Percentiles rank a stretch among this genome's conserved stretches.
Evolutionary conservation across 1,139 yeast genomes (phyloP).

Genomic region (Pichia norvegensis): DNA sequence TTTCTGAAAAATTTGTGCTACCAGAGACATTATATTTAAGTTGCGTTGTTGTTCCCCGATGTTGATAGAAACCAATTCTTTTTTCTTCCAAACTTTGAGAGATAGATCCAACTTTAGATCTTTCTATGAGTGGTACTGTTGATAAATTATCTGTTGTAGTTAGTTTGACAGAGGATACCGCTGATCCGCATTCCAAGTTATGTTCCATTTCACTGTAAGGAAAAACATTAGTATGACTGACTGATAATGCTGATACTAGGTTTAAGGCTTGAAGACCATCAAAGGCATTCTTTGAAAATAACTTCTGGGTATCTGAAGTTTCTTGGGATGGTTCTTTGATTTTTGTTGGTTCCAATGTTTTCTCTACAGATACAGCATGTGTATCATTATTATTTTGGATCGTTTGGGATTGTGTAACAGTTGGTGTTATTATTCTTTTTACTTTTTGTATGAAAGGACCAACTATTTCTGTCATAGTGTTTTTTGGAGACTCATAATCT

Average conservation of each 20-base stretch:
- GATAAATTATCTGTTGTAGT: background rate
- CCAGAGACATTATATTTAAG: background rate
- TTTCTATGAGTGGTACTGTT: background rate
- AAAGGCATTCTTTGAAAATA: background rate
- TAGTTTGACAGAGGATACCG: background rate
- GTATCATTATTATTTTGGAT: background rate
- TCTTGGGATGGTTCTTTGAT: background rate
- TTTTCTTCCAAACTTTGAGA: slow-evolving; percentile 1
- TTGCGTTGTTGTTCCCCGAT: background rate
- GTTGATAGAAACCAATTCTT: slow-evolving; percentile 5
- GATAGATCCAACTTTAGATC: background rate
- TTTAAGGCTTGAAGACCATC: slow-evolving; percentile 1
- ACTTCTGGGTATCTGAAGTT: background rate
- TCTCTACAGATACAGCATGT: background rate
- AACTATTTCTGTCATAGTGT: background rate
- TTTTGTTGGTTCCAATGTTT: background rate
- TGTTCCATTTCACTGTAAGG: background rate
- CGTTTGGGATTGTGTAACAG: background rate
- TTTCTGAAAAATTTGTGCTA: background rate
- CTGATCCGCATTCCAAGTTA: background rate
- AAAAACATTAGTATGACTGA: slow-evolving; percentile 3
- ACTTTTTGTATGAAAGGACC: slow-evolving; percentile 1
- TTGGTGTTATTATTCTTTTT: slow-evolving; percentile 3
- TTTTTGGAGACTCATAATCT: too few relatives aligned
- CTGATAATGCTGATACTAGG: slow-evolving; percentile 6